phyloP scores from a whole-genome alignment of 2,329 filamentous ascomycete genomes.

The Amauroascus niger region DNA sequence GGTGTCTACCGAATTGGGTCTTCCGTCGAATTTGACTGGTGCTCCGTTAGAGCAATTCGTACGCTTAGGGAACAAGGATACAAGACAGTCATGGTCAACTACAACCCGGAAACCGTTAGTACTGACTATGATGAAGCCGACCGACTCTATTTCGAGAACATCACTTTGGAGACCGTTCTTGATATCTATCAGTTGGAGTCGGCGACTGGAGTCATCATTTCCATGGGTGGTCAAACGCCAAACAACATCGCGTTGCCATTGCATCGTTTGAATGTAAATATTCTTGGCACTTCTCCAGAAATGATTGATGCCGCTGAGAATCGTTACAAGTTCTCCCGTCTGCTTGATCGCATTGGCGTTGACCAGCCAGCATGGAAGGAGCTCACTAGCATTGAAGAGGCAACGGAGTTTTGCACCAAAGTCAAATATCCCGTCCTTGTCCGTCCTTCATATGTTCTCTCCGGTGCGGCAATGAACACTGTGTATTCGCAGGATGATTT shows the following conservation, averaged over 20 bases:
- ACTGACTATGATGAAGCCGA: conserved; percentile 96
- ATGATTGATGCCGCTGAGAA: conserved; percentile 99
- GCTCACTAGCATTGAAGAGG: conserved; percentile 87
- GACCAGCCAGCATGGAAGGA: conserved; percentile 99
- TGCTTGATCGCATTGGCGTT: conserved; percentile 88
- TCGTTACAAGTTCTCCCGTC: conserved; percentile 95
- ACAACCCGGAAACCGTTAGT: conserved; percentile 79
- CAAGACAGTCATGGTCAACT: conserved; percentile 96
- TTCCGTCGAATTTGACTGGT: conserved; percentile 98
- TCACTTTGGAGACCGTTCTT: conserved; percentile 77
- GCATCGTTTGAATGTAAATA: conserved; percentile 78
- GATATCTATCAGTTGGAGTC: conserved; percentile 88
- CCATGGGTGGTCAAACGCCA: conserved; percentile 93
- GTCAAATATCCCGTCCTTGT: conserved; percentile 92
- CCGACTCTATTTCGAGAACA: conserved; percentile 90
- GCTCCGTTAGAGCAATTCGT: conserved; percentile 85
- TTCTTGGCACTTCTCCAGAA: conserved; percentile 90
- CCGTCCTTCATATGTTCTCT: conserved; percentile 90
- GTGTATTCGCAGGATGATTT: conserved; percentile 94
- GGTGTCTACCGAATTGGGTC: conserved; percentile 96
- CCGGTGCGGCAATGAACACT: conserved; percentile 97
- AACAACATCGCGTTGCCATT: conserved; percentile 95
- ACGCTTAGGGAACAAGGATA: conserved; percentile 73
- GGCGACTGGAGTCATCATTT: conserved; percentile 75
- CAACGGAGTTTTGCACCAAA: conserved; percentile 72